Percentiles rank a stretch among this genome's conserved stretches.
These are phyloP conservation scores for Geotrichum klebahnii DNA, from an alignment of 1,139 yeast genomes.

Conservation along the genomic window DNA sequence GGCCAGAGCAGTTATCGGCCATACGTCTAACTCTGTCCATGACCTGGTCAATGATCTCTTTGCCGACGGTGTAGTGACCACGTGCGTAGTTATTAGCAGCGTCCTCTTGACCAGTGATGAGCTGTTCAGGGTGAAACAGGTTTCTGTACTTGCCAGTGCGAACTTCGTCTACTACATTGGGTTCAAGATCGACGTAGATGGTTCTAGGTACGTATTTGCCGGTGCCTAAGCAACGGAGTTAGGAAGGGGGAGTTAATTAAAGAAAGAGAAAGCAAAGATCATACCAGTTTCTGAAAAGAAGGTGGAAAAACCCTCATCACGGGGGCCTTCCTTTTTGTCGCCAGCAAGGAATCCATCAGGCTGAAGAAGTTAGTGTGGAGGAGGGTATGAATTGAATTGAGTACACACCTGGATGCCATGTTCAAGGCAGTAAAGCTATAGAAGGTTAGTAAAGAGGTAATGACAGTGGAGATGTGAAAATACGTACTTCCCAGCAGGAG, in stretches of 20 bases:
- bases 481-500: conserved; percentile 87
- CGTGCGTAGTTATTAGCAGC: conserved; percentile 52
- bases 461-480: not conserved
- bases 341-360: conserved; percentile 46
- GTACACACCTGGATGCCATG: conserved; percentile 69
- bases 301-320: conserved; percentile 93
- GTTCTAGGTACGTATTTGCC: conserved; percentile 48
- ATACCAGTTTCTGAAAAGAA: conserved; percentile 86
- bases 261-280: no score
- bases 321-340: conserved; percentile 57
- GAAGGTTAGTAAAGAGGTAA: no score
- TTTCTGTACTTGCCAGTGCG: conserved; percentile 44
- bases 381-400: no score
- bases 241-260: no score
- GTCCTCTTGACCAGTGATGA: conserved; percentile 44
- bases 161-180: conserved; percentile 46
- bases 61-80: conserved; percentile 48
- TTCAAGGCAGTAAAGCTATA: conserved; percentile 74
- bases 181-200: conserved; percentile 46
- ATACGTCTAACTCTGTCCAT: conserved; percentile 47
- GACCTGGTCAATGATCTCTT: conserved; percentile 46
- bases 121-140: conserved; percentile 47
- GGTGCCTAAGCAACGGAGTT: no score
- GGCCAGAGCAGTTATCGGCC: conserved; percentile 45
- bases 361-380: conserved; percentile 21